Evolutionary conservation across 768 basidiomycete genomes (phyloP).

Genomic region (Boletus reticuloceps): DNA sequence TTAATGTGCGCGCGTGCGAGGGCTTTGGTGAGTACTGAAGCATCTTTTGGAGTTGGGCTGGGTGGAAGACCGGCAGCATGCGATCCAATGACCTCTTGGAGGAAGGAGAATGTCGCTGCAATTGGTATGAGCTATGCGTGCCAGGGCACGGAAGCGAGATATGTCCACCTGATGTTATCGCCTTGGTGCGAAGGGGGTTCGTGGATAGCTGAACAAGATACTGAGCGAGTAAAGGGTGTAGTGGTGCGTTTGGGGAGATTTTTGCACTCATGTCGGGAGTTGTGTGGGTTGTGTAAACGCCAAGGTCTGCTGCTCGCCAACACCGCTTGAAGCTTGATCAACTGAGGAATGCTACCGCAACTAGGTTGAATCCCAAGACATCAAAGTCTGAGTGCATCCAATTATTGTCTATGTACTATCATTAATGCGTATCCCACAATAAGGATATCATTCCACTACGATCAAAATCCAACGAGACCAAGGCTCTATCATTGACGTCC

Average conservation of each 20-base stretch:
- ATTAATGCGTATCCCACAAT: constrained; percentile 10
- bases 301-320: neutral
- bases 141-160: neutral
- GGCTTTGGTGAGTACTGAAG: constrained; percentile 48
- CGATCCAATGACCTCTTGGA: constrained; percentile 82
- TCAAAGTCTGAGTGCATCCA: too few relatives aligned
- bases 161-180: constrained; percentile 62
- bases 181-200: constrained; percentile 79
- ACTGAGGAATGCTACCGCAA: too few relatives aligned
- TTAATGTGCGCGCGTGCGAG: constrained; percentile 61
- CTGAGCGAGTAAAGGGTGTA: constrained; percentile 54
- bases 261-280: constrained; percentile 37
- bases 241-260: constrained; percentile 17
- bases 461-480: constrained; percentile 3
- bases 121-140: neutral
- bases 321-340: neutral
- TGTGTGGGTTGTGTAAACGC: too few relatives aligned
- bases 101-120: constrained; percentile 53
- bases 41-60: constrained; percentile 48
- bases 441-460: constrained; percentile 26
- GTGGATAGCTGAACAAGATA: constrained; percentile 68
- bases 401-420: constrained; percentile 7
- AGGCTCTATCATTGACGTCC: constrained; percentile 25
- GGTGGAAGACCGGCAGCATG: constrained; percentile 63
- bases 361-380: too few relatives aligned